phyloP scores from a whole-genome alignment of 169 alveolate genomes.

The Plasmodium malariae region DNA sequence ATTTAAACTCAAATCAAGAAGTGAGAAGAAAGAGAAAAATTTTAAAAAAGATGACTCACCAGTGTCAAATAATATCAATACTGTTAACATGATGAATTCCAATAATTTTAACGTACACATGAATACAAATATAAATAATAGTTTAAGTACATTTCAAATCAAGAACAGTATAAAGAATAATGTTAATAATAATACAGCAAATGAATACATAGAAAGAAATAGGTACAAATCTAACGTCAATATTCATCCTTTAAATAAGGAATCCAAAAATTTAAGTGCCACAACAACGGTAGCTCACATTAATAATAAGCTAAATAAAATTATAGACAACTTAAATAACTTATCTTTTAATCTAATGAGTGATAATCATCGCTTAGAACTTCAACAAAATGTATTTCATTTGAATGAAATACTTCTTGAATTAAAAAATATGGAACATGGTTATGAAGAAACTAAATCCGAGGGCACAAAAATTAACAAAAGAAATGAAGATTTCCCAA shows the following conservation, averaged over 20 bases:
- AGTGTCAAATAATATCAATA: not conserved
- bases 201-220: slow-evolving; percentile 16
- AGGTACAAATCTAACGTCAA: slow-evolving; percentile 23
- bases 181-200: not conserved
- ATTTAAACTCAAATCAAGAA: slow-evolving; percentile 25
- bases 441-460: slow-evolving; percentile 9
- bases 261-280: not conserved
- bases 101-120: not conserved
- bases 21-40: slow-evolving; percentile 43
- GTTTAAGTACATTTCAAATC: not conserved
- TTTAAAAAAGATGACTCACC: slow-evolving; percentile 9
- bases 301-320: slow-evolving; percentile 43
- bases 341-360: slow-evolving; percentile 32
- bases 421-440: slow-evolving; percentile 40
- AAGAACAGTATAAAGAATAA: not conserved
- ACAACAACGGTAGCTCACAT: slow-evolving; percentile 9
- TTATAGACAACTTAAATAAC: slow-evolving; percentile 50
- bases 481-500: slow-evolving; percentile 19
- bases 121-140: not conserved
- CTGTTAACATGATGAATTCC: not conserved
- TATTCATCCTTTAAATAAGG: slow-evolving; percentile 5
- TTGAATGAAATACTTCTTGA: slow-evolving; percentile 50
- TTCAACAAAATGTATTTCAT: slow-evolving; percentile 52
- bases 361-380: slow-evolving; percentile 27
- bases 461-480: slow-evolving; percentile 18